Percentiles rank a stretch among this genome's conserved stretches.
phyloP scores from a whole-genome alignment of 176 grass and related monocot species.

The Zoysia pacifica region DNA sequence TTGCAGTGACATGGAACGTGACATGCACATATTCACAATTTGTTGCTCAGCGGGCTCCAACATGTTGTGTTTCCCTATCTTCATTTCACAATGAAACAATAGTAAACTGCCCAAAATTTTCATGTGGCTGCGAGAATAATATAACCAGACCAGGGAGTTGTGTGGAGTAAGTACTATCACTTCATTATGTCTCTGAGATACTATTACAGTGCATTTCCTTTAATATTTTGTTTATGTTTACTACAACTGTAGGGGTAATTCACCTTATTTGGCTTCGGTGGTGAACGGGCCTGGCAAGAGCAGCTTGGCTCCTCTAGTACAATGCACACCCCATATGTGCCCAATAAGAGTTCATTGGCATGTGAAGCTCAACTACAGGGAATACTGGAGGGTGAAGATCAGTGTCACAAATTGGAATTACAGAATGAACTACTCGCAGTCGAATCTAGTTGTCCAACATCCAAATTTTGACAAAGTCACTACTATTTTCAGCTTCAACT shows the following conservation, averaged over 20 bases:
- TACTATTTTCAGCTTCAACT: conserved; percentile 75
- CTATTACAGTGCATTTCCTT: background rate
- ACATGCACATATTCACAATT: conserved; percentile 78
- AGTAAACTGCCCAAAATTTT: conserved; percentile 68
- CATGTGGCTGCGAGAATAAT: conserved; percentile 71
- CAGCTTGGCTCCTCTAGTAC: conserved; percentile 56
- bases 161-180: conserved; percentile 61
- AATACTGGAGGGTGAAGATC: conserved; percentile 77
- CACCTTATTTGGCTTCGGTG: conserved; percentile 60
- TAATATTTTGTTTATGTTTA: conserved; percentile 1
- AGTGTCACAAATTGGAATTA: conserved; percentile 76
- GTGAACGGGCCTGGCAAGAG: conserved; percentile 54
- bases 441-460: conserved; percentile 73
- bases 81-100: conserved; percentile 83
- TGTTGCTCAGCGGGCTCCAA: conserved; percentile 61
- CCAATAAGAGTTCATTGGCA: conserved; percentile 88
- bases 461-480: conserved; percentile 73
- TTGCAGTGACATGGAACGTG: conserved; percentile 81
- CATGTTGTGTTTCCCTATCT: conserved; percentile 76
- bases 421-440: conserved; percentile 76
- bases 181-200: conserved; percentile 1
- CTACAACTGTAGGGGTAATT: conserved; percentile 51
- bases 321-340: conserved; percentile 75
- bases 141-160: conserved; percentile 69
- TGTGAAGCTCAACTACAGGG: conserved; percentile 73